phyloP scores from a whole-genome alignment of 495 filamentous ascomycete species.

The Tirmania nivea region DNA sequence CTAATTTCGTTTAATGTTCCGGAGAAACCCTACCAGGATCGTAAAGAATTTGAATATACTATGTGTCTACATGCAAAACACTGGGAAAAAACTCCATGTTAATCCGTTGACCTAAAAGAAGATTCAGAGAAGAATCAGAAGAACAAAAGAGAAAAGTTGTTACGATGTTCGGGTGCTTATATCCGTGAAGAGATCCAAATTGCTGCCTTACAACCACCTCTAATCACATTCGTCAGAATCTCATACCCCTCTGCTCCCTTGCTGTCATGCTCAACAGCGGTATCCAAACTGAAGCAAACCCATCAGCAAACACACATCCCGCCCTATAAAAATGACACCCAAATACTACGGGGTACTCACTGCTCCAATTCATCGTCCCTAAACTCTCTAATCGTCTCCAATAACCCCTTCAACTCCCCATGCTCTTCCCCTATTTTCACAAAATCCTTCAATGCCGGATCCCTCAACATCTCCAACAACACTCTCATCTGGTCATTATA shows the following conservation, averaged over 20 bases:
- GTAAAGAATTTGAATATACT: too few relatives aligned
- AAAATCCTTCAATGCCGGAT: slow-evolving; percentile 34
- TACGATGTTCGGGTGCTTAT: background rate
- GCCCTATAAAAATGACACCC: background rate
- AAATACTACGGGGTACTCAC: slow-evolving; percentile 1
- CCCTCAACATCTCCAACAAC: slow-evolving; percentile 56
- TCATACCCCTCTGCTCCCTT: slow-evolving; percentile 75
- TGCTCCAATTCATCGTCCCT: slow-evolving; percentile 95
- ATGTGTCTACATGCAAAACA: too few relatives aligned
- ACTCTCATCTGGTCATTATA: slow-evolving; percentile 80
- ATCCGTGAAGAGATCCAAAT: slow-evolving; percentile 48
- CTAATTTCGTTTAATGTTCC: too few relatives aligned
- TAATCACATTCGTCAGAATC: slow-evolving; percentile 68
- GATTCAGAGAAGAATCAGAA: too few relatives aligned
- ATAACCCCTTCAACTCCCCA: slow-evolving; percentile 52
- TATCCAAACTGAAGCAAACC: slow-evolving; percentile 35
- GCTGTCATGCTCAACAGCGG: slow-evolving; percentile 79
- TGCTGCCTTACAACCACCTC: slow-evolving; percentile 66
- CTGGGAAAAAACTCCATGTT: too few relatives aligned
- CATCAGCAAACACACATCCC: background rate
- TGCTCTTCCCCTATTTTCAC: slow-evolving; percentile 63
- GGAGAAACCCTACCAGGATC: too few relatives aligned
- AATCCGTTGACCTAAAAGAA: too few relatives aligned
- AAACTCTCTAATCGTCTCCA: slow-evolving; percentile 55
- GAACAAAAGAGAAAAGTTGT: too few relatives aligned